Evolutionary conservation across 2,329 filamentous ascomycete genomes (phyloP).

Genomic region (Alternaria sp.): DNA sequence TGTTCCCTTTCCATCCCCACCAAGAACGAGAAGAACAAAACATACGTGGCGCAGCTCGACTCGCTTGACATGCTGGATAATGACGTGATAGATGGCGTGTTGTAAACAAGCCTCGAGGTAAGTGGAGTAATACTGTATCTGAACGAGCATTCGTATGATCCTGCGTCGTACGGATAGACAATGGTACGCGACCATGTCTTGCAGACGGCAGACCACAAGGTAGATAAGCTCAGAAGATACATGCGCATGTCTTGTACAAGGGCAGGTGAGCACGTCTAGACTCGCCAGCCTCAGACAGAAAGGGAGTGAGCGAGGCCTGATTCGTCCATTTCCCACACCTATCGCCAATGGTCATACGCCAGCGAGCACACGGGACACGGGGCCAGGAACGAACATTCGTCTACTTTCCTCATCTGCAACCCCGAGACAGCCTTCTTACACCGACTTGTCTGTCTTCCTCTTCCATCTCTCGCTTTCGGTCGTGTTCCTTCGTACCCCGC

Average conservation of each 20-base stretch:
- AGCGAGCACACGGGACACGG: slow-evolving; percentile 32
- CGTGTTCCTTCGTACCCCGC: slow-evolving; percentile 16
- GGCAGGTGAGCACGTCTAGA: slow-evolving; percentile 38
- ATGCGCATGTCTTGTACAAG: slow-evolving; percentile 28
- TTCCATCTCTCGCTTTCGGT: slow-evolving; percentile 2
- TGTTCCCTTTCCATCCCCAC: neutral
- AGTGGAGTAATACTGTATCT: neutral
- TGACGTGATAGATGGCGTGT: slow-evolving; percentile 25
- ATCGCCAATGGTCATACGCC: slow-evolving; percentile 39
- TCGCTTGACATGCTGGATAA: slow-evolving; percentile 8
- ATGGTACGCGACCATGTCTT: slow-evolving; percentile 17
- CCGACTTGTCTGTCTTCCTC: slow-evolving; percentile 2
- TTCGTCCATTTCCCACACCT: slow-evolving; percentile 34
- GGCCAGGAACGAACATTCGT: slow-evolving; percentile 29
- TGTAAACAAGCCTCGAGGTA: slow-evolving; percentile 6
- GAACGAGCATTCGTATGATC: neutral
- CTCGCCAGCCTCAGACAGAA: slow-evolving; percentile 34
- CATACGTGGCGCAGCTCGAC: slow-evolving; percentile 2
- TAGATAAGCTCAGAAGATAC: slow-evolving; percentile 18
- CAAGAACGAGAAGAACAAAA: neutral
- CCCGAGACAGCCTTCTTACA: slow-evolving; percentile 8
- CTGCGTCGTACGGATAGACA: neutral
- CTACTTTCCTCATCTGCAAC: slow-evolving; percentile 21
- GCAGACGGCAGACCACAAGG: slow-evolving; percentile 4
- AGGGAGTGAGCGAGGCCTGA: slow-evolving; percentile 34